Base-by-base conservation (phyloP, 2,329 filamentous ascomycete genomes). In the Fusarium sp. region DNA sequence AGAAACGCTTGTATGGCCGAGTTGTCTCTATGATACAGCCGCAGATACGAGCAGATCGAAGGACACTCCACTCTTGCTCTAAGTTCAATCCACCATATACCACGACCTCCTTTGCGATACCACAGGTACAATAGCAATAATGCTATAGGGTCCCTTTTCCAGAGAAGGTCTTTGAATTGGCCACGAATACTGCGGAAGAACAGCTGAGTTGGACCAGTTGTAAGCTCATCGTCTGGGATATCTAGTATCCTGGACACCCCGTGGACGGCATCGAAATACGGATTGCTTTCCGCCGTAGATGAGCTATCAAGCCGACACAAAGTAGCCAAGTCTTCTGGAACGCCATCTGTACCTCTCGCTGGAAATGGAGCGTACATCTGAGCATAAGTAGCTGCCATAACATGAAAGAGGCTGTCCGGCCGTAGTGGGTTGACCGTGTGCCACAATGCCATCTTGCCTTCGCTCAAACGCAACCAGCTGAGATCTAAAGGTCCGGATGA, bases 31-130 rank as follows among this genome's bases (percentile, higher is more conserved):
- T 85, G 81, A 77, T 83, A 74, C 4, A 74, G 63, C 4, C 38
- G 73, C 5, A 86, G 68, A 50, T 86, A 86, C 14, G 67, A 69
- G 65, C 78, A 79, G 47, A 86, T 86, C n/a, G 84, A 78, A 38
- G 82, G 83, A 50, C 82, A 82, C 73, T 86, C 85, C 38, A 86
- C 80, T 61, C 80, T 80, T 1, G 84, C 82, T 37, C 85, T 79
- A 1, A 85, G 77, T 22, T 81, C 81, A 68, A 86, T 81, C 83
- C 84, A 86, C 85, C 85, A 86, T 69, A 86, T 81, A 74, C 79
- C 79, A 17, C 79, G 79, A 38, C 84, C 59, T 64, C 80, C 79
- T 74, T 85, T 86, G 22, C 77, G 75, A 54, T 85, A 86, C 85
- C 84, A 86, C 5, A 85, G 65, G 70, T 84, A 85, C 0, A 86